These are phyloP conservation scores for Rehmannia glutinosa DNA, from an alignment of 257 asterid genomes.

Conservation along the genomic window DNA sequence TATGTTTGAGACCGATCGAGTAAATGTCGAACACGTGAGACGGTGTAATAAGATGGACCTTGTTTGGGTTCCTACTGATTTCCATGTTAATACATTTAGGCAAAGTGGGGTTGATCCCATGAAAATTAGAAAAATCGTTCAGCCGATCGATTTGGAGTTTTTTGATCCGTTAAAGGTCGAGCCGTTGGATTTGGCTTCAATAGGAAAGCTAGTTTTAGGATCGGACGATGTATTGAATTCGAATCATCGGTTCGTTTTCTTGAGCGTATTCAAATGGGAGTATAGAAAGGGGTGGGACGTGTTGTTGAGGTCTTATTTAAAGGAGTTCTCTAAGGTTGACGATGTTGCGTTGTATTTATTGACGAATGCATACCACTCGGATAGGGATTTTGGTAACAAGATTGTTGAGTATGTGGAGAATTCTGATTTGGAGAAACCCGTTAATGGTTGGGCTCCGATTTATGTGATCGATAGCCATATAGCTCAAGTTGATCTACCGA, in stretches of 20 bases:
- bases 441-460: conserved; percentile 52
- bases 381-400: conserved; percentile 49
- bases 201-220: conserved; percentile 49
- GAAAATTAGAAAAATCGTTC: conserved; percentile 66
- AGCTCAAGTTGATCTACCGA: conserved; percentile 73
- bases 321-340: conserved; percentile 55
- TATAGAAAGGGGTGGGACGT: conserved; percentile 92
- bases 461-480: conserved; percentile 63
- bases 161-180: conserved; percentile 53
- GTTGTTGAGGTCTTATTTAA: conserved; percentile 55
- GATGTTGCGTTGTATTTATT: conserved; percentile 53
- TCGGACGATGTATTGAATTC: conserved; percentile 6
- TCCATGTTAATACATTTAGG: conserved; percentile 55
- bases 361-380: conserved; percentile 74
- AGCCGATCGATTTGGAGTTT: conserved; percentile 71
- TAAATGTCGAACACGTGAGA: conserved; percentile 48
- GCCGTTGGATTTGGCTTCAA: conserved; percentile 40
- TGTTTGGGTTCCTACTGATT: conserved; percentile 95
- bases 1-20: conserved; percentile 91
- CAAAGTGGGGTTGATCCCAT: conserved; percentile 70
- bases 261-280: conserved; percentile 90
- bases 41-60: conserved; percentile 72
- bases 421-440: conserved; percentile 44
- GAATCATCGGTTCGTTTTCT: conserved; percentile 41
- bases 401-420: conserved; percentile 52